A percentile compares a stretch with the other conserved stretches of the same genome.
phyloP scores from a whole-genome alignment of 192 early-diverging fungal species.

The Kappamyces sp. region DNA sequence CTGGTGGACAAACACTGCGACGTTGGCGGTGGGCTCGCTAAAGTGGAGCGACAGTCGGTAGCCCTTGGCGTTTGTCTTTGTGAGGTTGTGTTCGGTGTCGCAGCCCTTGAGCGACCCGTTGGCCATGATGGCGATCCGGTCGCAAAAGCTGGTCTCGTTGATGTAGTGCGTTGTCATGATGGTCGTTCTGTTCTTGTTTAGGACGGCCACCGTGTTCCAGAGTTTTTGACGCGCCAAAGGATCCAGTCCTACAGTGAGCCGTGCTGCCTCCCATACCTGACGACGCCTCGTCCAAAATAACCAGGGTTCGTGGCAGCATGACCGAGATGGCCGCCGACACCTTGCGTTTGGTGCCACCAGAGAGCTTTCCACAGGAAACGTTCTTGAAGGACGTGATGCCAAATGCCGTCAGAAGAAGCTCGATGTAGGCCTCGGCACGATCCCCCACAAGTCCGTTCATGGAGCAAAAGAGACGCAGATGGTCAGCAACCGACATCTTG shows the following conservation, averaged over 20 bases:
- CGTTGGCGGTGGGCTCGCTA: not conserved
- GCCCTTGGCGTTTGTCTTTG: constrained; percentile 2
- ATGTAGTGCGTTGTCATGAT: too few relatives aligned
- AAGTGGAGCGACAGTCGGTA: constrained; percentile 8
- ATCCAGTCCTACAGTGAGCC: too few relatives aligned
- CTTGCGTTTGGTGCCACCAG: constrained; percentile 17
- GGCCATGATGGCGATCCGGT: constrained; percentile 13
- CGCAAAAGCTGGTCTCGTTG: not conserved
- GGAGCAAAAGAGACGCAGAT: constrained; percentile 8
- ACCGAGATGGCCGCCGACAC: constrained; percentile 5
- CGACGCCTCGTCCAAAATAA: too few relatives aligned
- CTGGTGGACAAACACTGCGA: not conserved
- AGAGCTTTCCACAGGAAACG: constrained; percentile 3
- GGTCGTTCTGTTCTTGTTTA: too few relatives aligned
- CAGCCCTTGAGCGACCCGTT: not conserved
- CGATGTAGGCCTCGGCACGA: not conserved
- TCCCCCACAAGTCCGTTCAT: constrained; percentile 10
- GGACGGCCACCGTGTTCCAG: too few relatives aligned
- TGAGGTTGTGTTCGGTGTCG: not conserved
- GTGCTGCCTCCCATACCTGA: too few relatives aligned
- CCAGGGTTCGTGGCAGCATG: not conserved
- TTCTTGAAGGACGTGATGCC: constrained; percentile 7
- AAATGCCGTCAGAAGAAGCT: too few relatives aligned
- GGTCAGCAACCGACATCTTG: constrained; percentile 11
- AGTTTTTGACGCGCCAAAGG: too few relatives aligned